These are phyloP conservation scores for Hymenoscyphus albidus DNA, from an alignment of 2,329 filamentous ascomycete genomes.

Conservation along the genomic window DNA sequence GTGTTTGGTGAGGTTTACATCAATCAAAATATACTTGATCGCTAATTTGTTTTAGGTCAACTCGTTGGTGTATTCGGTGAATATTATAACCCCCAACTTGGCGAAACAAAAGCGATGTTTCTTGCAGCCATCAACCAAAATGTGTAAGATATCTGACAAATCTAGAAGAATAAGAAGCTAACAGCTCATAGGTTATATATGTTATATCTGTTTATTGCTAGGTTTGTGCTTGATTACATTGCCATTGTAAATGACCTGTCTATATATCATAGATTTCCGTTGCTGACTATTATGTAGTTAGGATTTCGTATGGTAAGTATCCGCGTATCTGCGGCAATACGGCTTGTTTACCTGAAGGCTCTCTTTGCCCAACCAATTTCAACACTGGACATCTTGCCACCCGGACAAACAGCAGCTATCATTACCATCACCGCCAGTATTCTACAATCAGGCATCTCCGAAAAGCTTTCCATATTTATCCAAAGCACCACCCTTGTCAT, in stretches of 20 bases:
- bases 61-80: conserved; percentile 41
- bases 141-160: conserved; percentile 17
- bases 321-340: conserved; percentile 54
- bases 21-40: background rate
- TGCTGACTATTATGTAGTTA: conserved; percentile 16
- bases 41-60: conserved; percentile 24
- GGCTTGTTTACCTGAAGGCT: conserved; percentile 60
- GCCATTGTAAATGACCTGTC: conserved; percentile 45
- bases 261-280: background rate
- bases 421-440: conserved; percentile 63
- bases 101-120: conserved; percentile 45
- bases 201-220: conserved; percentile 54
- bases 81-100: conserved; percentile 46
- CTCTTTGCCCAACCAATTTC: conserved; percentile 63
- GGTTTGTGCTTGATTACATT: conserved; percentile 51
- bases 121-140: conserved; percentile 45
- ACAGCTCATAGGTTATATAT: conserved; percentile 46
- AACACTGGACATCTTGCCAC: conserved; percentile 62
- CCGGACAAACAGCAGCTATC: conserved; percentile 57
- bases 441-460: conserved; percentile 59
- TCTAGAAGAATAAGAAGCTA: background rate
- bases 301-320: conserved; percentile 58
- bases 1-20: conserved; percentile 45
- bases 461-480: conserved; percentile 55
- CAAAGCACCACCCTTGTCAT: conserved; percentile 53